Percentiles rank a stretch among this genome's conserved stretches.
phyloP scores from a whole-genome alignment of 2,329 filamentous ascomycete species.

The Scedosporium dehoogii region DNA sequence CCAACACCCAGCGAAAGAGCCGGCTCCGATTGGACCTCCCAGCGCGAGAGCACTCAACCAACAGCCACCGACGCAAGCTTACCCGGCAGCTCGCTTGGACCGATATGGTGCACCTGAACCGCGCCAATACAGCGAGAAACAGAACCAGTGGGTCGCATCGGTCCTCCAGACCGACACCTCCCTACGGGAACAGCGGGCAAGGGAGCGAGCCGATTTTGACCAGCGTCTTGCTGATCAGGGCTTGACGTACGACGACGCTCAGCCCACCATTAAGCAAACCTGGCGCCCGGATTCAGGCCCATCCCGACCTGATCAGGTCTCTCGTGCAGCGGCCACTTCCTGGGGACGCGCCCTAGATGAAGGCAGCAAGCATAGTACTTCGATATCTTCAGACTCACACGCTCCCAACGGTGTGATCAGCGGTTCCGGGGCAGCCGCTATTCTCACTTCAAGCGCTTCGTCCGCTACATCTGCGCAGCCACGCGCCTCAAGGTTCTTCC shows the following conservation, averaged over 20 bases:
- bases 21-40: slow-evolving; percentile 35
- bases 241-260: slow-evolving; percentile 31
- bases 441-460: slow-evolving; percentile 7
- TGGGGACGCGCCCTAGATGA: slow-evolving; percentile 2
- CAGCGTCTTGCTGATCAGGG: slow-evolving; percentile 34
- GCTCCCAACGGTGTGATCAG: background rate
- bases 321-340: background rate
- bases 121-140: slow-evolving; percentile 8
- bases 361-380: background rate
- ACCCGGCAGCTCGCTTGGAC: background rate
- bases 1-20: slow-evolving; percentile 20
- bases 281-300: slow-evolving; percentile 35
- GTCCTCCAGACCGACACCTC: slow-evolving; percentile 38
- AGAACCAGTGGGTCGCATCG: slow-evolving; percentile 30
- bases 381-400: background rate
- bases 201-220: slow-evolving; percentile 30
- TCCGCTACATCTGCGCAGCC: slow-evolving; percentile 28
- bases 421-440: slow-evolving; percentile 12
- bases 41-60: slow-evolving; percentile 12
- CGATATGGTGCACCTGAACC: background rate
- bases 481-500: slow-evolving; percentile 53
- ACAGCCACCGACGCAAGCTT: background rate
- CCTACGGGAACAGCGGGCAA: slow-evolving; percentile 26
- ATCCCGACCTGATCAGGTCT: background rate
- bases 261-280: slow-evolving; percentile 40